Base-by-base conservation (phyloP, 2,329 filamentous ascomycete genomes). In the Colletotrichum viniferum region DNA sequence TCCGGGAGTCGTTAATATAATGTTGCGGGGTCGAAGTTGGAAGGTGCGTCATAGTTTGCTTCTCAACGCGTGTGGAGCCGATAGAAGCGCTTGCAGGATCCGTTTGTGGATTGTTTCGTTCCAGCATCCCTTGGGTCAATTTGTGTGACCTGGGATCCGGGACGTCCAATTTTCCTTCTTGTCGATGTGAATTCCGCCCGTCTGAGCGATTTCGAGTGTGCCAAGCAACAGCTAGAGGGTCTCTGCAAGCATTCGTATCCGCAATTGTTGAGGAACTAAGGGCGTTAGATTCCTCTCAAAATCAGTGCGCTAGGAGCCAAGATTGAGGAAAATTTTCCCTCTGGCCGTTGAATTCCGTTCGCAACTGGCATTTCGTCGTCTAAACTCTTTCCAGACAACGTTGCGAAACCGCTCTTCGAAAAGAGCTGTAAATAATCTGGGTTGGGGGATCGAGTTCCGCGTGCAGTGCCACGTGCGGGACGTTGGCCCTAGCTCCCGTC, bases 211-310 rank as follows among this genome's bases (percentile, higher is more conserved):
- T 60, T 58, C 14, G n/a, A 21, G 43, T 1, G 21, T 21, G 55
- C 21, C 30, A 10, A 48, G 61, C 16, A n/a, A 26, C 56, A 8
- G 14, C 18, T 5, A 3, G 28, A 24, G 16, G 52, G 52, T 32
- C 14, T 24, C 43, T 16, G 36, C 18, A 32, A 43, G 12, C 38
- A 34, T 38, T 38, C 24, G 28, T 48, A 66, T 61, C 72, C 61
- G 67, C 72, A 74, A 52, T 38, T 61, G 72, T 71, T 74, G 68
- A 66, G 71, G 12, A 38, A 13, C 28, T 30, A 65, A 43, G 21
- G 21, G 21, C 18, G 2, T 58, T 58, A 7, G 10, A 30, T 18
- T n/a, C 24, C 24, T 26, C 55, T 58, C 55, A 13, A 52, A 52
- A 52, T 0, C n/a, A 21, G n/a, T 21, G 43, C 43, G 43, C 10